Base-by-base conservation (phyloP, 2,329 filamentous ascomycete genomes). In the Fusarium sp. region DNA sequence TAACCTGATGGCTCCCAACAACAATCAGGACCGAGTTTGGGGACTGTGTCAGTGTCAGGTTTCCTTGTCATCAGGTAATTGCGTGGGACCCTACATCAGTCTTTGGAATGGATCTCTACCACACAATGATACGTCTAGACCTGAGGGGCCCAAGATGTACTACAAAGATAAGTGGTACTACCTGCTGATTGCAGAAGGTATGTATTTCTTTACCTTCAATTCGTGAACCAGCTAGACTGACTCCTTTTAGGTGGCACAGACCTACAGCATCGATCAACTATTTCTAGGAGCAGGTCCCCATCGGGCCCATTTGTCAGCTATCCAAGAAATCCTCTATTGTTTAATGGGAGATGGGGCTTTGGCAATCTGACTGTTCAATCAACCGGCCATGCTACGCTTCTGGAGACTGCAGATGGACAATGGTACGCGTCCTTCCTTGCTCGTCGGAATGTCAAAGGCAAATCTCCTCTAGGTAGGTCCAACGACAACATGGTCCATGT, bases 341-440 rank as follows among this genome's bases (percentile, higher is more conserved):
- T 50, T 3, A 50, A 50, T 6, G 46, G 46, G 7, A 12, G 23
- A 50, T 50, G 46, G 46, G 46, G 46, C 7, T 50, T 50, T 8
- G 34, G 28, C n/a, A 50, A 50, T 12, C 11, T 50, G 28, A 50
- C 46, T 50, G 46, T 50, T 50, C 46, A 50, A 12, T 50, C 46
- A 18, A 50, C 46, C 7, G 46, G 46, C 1, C 46, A 34, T 23
- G 30, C 46, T 36, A 50, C 46, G 7, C 46, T 50, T 50, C 23
- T 50, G 12, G 30, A 50, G 28, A 50, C 30, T 13, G 11, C 46
- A 7, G 30, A 50, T 9, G 46, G 46, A 8, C 28, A 36, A 7
- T 50, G 46, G 46, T 50, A 50, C 7, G 46, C 46, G 12, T 50
- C 46, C 16, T 50, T 50, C 46, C 30, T 50, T 7, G 46, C 46